A percentile compares a stretch with the other conserved stretches of the same genome.
phyloP scores from a whole-genome alignment of 352 stramenopile genomes.

The Phytophthora quininea region DNA sequence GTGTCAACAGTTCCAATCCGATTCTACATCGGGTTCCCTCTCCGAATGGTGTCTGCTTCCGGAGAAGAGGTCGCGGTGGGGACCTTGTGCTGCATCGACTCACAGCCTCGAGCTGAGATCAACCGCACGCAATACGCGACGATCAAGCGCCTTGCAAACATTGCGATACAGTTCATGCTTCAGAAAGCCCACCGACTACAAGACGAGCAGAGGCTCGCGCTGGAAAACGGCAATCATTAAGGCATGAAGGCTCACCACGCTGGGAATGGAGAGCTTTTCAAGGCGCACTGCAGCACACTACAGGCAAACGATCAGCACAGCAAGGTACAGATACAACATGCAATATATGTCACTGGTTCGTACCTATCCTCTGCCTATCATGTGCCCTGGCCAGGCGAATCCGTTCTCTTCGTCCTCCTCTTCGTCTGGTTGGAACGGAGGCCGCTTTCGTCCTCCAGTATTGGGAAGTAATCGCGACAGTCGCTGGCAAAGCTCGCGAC shows the following conservation, averaged over 20 bases:
- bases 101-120: constrained; percentile 30
- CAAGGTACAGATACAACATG: constrained; percentile 25
- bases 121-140: constrained; percentile 41
- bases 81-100: constrained; percentile 45
- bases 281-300: no score
- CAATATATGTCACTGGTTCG: constrained; percentile 26
- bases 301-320: neutral
- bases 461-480: constrained; percentile 24
- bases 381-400: constrained; percentile 31
- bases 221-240: neutral
- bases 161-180: constrained; percentile 26
- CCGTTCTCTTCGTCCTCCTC: constrained; percentile 23
- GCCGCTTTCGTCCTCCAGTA: constrained; percentile 11
- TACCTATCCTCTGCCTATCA: constrained; percentile 38
- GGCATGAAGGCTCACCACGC: no score
- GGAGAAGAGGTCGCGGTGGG: constrained; percentile 19
- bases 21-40: constrained; percentile 69
- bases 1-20: constrained; percentile 37
- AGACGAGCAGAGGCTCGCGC: neutral
- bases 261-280: no score
- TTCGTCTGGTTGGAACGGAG: constrained; percentile 5
- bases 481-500: constrained; percentile 22
- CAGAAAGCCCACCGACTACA: constrained; percentile 22
- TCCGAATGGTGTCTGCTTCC: constrained; percentile 28
- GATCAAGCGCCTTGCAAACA: constrained; percentile 28